phyloP scores from a whole-genome alignment of 306 rosid species.

The Albizia julibrissin region DNA sequence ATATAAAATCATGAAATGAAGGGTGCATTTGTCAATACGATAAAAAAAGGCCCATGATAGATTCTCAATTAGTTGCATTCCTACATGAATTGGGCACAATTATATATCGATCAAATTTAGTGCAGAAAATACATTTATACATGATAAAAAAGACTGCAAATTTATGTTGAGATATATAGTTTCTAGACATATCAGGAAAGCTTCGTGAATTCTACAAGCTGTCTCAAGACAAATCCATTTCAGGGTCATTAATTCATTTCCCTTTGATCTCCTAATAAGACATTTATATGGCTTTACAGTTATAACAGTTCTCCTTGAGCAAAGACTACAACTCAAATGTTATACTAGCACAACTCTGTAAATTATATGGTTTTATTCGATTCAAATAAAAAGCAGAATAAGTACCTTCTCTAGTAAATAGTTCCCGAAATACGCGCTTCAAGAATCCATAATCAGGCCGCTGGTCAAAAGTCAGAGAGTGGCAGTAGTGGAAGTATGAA shows the following conservation, averaged over 20 bases:
- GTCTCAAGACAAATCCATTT: background rate
- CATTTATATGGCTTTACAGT: background rate
- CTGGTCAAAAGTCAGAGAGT: slow-evolving; percentile 90
- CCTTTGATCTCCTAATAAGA: slow-evolving; percentile 6
- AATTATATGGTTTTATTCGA: background rate
- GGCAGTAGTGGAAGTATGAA: slow-evolving; percentile 94
- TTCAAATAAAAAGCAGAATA: background rate
- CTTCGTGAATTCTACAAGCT: background rate
- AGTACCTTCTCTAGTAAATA: slow-evolving; percentile 87
- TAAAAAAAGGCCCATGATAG: background rate
- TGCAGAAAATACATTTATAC: background rate
- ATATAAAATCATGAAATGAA: slow-evolving; percentile 3
- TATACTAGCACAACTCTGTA: background rate
- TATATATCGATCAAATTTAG: background rate
- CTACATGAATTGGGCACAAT: slow-evolving; percentile 2
- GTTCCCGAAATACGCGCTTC: slow-evolving; percentile 85
- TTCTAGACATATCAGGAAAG: background rate
- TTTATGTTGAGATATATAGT: background rate
- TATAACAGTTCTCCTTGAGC: background rate
- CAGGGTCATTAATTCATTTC: background rate
- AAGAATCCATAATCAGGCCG: slow-evolving; percentile 98
- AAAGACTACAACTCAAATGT: background rate
- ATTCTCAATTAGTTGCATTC: background rate
- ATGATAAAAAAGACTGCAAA: slow-evolving; percentile 5
- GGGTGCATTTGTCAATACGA: background rate